Evolutionary conservation across 805 yeast genomes (phyloP), one percentile per base, ranked within the genome.

Genomic region (Zygoascus tannicola): DNA sequence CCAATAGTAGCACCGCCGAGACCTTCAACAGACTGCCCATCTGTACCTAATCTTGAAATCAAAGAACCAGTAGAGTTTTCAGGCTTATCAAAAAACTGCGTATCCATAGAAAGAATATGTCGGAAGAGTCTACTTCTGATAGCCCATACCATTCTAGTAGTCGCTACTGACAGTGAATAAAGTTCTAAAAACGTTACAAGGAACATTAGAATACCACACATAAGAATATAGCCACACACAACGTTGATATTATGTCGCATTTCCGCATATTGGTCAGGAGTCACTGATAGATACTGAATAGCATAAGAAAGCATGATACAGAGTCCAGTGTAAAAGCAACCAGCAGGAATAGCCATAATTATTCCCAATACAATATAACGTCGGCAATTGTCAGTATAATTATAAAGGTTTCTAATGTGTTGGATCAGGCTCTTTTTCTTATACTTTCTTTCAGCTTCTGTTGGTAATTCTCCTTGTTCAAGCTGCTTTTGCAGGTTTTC

Each of bases 1-100:
- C 68, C 69, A 37, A 65, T 51, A 1, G 69, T 65, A 5, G 68
- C 64, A 19, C 70, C 70, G 14, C 67, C 66, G 4, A 65, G 51
- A 26, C 69, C 69, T 36, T 65, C 64, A 12, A 64, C 61, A 16
- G 63, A 59, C 44, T 64, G 64, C 4, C 67, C 69, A 41, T 66
- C 69, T 41, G 61, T 65, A 36, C 69, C 66, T n/a, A 66, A 50
- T 21, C 62, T 57, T 1, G 68, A 50, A 3, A 67, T 62, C 15
- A 66, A 53, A 1, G 68, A 51, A 35, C 70, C 70, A 7, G 69
- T 58, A 14, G 65, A 51, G 46, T 65, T 64, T 33, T 58, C 58
- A 16, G 57, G 61, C 40, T 52, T 51, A 41, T 66, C 70, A 42
- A 55, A 66, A 48, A 56, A 66, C 1, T 58, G 57, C 32, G 65